Conservation (phyloP, 2,329 filamentous ascomycete species). For the Aspergillus awamori region DNA sequence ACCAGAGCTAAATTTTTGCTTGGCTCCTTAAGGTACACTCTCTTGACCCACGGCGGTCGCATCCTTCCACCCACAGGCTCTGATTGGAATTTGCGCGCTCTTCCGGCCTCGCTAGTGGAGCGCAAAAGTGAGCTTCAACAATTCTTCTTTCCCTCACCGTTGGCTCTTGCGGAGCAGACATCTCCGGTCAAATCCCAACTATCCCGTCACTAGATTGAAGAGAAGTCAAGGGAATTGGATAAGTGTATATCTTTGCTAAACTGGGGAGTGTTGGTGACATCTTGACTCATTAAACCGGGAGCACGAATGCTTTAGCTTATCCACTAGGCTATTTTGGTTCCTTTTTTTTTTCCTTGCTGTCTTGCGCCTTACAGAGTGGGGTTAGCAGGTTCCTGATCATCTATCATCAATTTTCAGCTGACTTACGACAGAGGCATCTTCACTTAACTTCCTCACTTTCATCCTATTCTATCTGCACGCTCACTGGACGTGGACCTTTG, state of each 20-base stretch:
- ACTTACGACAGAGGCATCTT: not conserved
- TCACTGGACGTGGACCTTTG: not conserved
- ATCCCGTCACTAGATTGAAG: conserved; percentile 5
- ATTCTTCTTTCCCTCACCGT: conserved; percentile 11
- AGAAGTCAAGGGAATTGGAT: not conserved
- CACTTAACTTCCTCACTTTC: conserved; percentile 6
- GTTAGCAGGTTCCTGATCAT: conserved; percentile 17
- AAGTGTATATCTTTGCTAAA: conserved; percentile 1
- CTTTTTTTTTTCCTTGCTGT: conserved; percentile 11
- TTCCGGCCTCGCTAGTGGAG: conserved; percentile 16
- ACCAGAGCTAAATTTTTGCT: conserved; percentile 6
- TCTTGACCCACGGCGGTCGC: conserved; percentile 21
- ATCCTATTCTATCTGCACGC: not conserved
- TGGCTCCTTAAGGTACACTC: conserved; percentile 2
- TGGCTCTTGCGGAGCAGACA: conserved; percentile 23
- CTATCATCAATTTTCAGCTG: conserved; percentile 18
- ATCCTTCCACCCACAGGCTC: conserved; percentile 12
- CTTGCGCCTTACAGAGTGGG: conserved; percentile 17
- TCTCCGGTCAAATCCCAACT: conserved; percentile 20
- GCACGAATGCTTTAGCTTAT: conserved; percentile 6
- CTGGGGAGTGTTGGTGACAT: not conserved
- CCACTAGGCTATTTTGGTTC: conserved; percentile 6
- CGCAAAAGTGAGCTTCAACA: conserved; percentile 11
- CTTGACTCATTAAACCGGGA: not conserved
- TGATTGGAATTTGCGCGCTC: conserved; percentile 18